These are phyloP conservation scores for Thermothielavioides terrestris DNA, from an alignment of 495 filamentous ascomycete genomes.

Conservation along the genomic window DNA sequence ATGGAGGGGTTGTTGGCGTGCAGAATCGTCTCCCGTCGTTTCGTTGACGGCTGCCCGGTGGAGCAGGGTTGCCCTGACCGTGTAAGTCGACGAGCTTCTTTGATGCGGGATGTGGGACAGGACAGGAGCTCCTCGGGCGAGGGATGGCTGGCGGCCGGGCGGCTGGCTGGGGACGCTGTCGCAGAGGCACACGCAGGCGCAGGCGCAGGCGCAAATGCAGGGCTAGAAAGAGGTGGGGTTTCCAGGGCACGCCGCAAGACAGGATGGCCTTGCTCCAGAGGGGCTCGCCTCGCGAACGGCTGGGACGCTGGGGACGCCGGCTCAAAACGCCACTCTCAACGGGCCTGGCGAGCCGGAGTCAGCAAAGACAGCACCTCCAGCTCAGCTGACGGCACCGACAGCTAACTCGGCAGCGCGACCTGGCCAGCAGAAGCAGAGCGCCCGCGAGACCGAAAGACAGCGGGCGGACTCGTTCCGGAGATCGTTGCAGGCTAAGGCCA, in stretches of 20 bases:
- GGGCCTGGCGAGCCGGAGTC: background rate
- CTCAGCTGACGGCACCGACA: constrained; percentile 9
- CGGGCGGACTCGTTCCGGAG: constrained; percentile 7
- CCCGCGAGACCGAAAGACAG: background rate
- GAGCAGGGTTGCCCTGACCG: background rate
- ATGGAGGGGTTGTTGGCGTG: constrained; percentile 5
- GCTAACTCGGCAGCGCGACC: background rate
- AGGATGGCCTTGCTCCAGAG: constrained; percentile 18
- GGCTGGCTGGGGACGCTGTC: no score
- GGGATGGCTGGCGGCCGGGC: background rate
- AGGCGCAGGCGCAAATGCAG: no score
- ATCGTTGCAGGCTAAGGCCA: constrained; percentile 11
- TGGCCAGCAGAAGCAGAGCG: background rate
- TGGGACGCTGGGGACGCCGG: no score
- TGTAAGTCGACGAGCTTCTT: constrained; percentile 9
- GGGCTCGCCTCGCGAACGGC: constrained; percentile 21
- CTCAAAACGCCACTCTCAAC: background rate
- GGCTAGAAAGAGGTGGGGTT: constrained; percentile 13
- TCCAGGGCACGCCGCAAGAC: constrained; percentile 13
- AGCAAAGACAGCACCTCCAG: no score
- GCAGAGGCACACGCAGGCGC: no score
- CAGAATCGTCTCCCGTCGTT: no score
- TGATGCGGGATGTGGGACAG: constrained; percentile 2
- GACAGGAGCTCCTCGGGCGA: background rate
- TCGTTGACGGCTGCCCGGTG: constrained; percentile 9